Conservation (phyloP, 169 alveolate species). For the Eimeria falciformis region DNA sequence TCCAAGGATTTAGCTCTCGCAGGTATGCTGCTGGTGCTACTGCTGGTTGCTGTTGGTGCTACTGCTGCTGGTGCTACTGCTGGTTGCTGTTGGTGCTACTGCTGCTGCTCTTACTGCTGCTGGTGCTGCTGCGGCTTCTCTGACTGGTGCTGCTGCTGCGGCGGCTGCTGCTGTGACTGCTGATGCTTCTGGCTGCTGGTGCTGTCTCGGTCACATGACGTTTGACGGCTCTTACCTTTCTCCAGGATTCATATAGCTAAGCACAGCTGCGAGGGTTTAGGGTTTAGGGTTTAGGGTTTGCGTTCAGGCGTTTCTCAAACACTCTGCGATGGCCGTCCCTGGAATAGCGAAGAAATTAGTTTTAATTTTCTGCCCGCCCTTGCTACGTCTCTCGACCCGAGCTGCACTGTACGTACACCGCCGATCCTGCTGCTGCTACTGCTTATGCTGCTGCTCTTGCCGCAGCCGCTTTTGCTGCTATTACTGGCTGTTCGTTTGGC, state of each 20-base stretch:
- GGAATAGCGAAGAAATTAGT: neutral
- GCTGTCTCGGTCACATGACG: neutral
- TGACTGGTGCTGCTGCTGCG: neutral
- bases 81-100: neutral
- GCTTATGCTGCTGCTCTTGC: neutral
- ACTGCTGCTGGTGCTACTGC: conserved; percentile 22
- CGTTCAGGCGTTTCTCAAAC: conserved; percentile 35
- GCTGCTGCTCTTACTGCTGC: conserved; percentile 14
- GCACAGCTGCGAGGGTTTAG: neutral
- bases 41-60: too few species aligned
- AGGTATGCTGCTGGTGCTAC: conserved; percentile 53
- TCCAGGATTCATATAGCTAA: neutral
- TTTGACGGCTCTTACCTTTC: neutral
- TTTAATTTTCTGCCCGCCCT: conserved; percentile 26
- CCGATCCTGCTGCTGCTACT: conserved; percentile 9
- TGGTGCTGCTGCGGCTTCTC: conserved; percentile 6
- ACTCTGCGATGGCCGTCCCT: conserved; percentile 44
- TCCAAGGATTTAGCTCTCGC: conserved; percentile 78
- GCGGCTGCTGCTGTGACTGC: neutral
- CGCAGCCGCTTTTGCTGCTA: neutral
- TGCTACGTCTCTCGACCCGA: neutral
- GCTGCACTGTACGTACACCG: neutral
- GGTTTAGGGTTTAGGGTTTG: conserved; percentile 14
- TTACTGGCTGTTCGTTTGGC: neutral
- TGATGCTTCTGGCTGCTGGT: too few species aligned